Evolutionary conservation across 371 early-diverging fungal genomes (phyloP), one percentile per base, ranked within the genome.

Genomic region (Rhizopus sp.): DNA sequence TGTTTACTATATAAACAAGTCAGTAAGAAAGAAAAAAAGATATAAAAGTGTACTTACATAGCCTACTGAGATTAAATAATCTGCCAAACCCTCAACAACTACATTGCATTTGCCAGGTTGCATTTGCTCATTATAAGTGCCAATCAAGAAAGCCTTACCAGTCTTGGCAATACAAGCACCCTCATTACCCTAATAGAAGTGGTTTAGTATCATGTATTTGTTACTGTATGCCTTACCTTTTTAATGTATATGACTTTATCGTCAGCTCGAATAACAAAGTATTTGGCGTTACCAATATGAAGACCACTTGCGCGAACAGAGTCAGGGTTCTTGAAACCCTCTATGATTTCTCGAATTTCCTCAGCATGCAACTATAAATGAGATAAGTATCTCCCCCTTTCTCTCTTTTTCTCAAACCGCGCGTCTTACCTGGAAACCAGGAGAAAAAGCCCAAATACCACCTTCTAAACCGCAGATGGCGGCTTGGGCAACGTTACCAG

Each of bases 101-200:
- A 74, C 79, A 71, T 83, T 91, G 63, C 91, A 91, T 54, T 82
- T 79, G 34, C 92, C 94, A 16, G 91, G 85, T 66, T 86, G 84
- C 31, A 82, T 72, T 58, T 68, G 64, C 55, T 91, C 88, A 37
- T 70, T 78, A 65, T 93, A 92, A 51, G 74, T 55, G 53, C 35
- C 94, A 61, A 95, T 67, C 45, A 97, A 67, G 41, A 95, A 64
- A 47, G 92, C 84, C 69, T 91, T 87, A 15, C 63, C 79, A n/a
- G 96, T 93, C 85, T 95, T 95, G 56, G 85, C 91, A 59, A 82
- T 73, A 70, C 82, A 71, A 55, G 87, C 77, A 70, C 95, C 95
- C 53, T 77, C 80, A 32, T 80, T 60, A 16, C 80, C 83, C 93
- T 94, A 72, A 8, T 41, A 9, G 9, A 49, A 57, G 15, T 10